Conservation (phyloP, 208 protist species). For the Acanthamoeba triangularis region DNA sequence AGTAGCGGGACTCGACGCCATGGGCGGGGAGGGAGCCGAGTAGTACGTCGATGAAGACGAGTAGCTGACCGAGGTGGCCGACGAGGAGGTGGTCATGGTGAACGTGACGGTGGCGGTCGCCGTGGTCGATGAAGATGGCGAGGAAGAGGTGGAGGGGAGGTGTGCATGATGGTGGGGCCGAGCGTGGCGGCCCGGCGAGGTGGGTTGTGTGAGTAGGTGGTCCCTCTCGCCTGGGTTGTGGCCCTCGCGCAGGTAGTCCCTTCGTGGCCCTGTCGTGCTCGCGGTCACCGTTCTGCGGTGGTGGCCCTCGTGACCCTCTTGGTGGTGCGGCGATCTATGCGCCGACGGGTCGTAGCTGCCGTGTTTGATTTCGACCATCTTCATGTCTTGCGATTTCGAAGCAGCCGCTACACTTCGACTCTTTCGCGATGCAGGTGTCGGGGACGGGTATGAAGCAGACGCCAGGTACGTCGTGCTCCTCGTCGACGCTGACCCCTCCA, state of each 20-base stretch:
- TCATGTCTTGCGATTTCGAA: background rate
- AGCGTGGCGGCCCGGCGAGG: background rate
- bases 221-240: background rate
- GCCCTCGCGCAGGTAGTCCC: background rate
- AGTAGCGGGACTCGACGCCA: background rate
- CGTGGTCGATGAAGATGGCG: background rate
- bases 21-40: background rate
- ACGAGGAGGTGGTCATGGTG: background rate
- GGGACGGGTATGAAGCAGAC: background rate
- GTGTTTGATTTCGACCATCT: background rate
- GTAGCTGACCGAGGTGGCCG: no score
- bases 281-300: background rate
- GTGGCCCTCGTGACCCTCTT: background rate
- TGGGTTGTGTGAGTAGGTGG: background rate
- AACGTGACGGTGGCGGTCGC: background rate
- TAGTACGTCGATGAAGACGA: background rate
- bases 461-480: no score
- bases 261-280: no score
- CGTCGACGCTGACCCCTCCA: background rate
- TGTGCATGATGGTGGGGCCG: background rate
- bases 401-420: background rate
- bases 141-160: background rate
- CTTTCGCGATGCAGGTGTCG: background rate
- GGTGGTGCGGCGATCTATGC: background rate
- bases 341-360: background rate